Base-by-base conservation (phyloP, 495 filamentous ascomycete genomes). In the Lindgomyces ingoldianus region DNA sequence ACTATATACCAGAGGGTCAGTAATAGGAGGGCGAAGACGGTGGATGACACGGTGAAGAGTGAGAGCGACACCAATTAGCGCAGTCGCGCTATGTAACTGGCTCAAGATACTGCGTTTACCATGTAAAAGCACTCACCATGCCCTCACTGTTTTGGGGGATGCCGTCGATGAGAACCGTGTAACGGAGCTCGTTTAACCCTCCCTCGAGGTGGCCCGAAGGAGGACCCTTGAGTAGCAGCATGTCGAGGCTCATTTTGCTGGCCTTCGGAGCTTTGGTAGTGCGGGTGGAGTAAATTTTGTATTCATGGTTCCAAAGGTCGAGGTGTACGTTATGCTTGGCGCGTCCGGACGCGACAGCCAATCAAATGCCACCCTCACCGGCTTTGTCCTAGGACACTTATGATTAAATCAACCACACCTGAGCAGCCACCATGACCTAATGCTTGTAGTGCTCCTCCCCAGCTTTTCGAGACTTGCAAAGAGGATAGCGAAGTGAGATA, bases 51-150 rank as follows among this genome's bases (percentile, higher is more conserved):
- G 11, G 18, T 19, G 36, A 3, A n/a, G 9, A 9, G 9, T 42
- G 36, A 9, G 36, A n/a, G 9, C 1, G 52, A n/a, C n/a, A n/a
- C n/a, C n/a, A n/a, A n/a, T n/a, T n/a, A n/a, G n/a, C n/a, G n/a
- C n/a, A n/a, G n/a, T n/a, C n/a, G n/a, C n/a, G n/a, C n/a, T n/a
- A n/a, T n/a, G n/a, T n/a, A n/a, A n/a, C n/a, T n/a, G n/a, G n/a
- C n/a, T n/a, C n/a, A n/a, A n/a, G n/a, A n/a, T n/a, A n/a, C n/a
- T n/a, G n/a, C n/a, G n/a, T n/a, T n/a, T n/a, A n/a, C n/a, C n/a
- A n/a, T n/a, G n/a, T n/a, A n/a, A n/a, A n/a, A n/a, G n/a, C n/a
- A 62, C 80, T 70, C 78, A 94, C 91, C 91, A 96, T 96, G 79
- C 92, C 92, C 80, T 96, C 92, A 54, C 78, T 82, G 74, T 94